These are phyloP conservation scores for Phialophora macrospora DNA, from an alignment of 2,329 filamentous ascomycete species.

Conservation along the genomic window DNA sequence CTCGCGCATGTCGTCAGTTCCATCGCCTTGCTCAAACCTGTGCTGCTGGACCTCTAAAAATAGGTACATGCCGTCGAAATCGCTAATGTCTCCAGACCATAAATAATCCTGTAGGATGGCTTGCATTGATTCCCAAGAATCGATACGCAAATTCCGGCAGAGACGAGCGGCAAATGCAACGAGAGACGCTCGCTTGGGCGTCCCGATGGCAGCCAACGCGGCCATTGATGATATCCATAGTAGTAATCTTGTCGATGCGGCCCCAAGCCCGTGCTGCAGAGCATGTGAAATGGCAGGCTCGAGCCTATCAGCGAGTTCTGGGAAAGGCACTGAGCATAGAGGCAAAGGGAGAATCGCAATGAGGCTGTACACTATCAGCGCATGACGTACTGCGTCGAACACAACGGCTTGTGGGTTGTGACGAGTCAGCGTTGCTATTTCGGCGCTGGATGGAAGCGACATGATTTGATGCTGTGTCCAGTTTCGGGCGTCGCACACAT, in stretches of 20 bases:
- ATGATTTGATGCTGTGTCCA: slow-evolving; percentile 4
- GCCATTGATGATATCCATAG: slow-evolving; percentile 1
- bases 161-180: neutral
- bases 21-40: neutral
- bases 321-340: neutral
- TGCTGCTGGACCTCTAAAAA: slow-evolving; percentile 1
- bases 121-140: neutral
- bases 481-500: slow-evolving; percentile 2
- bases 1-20: neutral
- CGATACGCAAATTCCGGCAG: neutral
- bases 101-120: neutral
- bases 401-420: neutral
- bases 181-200: neutral
- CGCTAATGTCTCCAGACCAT: slow-evolving; percentile 3
- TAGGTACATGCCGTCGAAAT: slow-evolving; percentile 8
- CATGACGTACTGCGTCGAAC: slow-evolving; percentile 1
- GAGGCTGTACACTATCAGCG: slow-evolving; percentile 1
- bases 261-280: neutral
- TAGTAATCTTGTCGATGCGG: neutral
- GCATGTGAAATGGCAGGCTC: neutral
- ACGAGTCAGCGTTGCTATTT: neutral
- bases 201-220: neutral
- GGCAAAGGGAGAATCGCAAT: neutral
- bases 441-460: slow-evolving; percentile 1
- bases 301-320: neutral